A percentile compares a stretch with the other conserved stretches of the same genome.
These are phyloP conservation scores for Laetiporus sulphureus DNA, from an alignment of 1,284 basidiomycete species.

Conservation along the genomic window DNA sequence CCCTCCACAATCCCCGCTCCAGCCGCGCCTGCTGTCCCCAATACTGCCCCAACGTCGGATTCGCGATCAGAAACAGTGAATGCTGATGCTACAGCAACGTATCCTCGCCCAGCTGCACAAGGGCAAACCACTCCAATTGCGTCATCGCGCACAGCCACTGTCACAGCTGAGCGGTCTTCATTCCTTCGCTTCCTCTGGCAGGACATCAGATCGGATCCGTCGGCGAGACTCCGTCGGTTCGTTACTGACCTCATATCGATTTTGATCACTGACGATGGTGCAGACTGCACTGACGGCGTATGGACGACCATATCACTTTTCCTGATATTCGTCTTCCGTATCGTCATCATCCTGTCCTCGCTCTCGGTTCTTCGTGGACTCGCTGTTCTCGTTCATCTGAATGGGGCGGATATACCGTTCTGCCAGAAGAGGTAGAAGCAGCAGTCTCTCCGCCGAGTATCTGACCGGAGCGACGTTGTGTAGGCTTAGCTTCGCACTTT, in stretches of 20 bases:
- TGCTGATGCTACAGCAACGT: neutral
- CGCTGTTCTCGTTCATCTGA: conserved; percentile 77
- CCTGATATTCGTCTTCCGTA: conserved; percentile 63
- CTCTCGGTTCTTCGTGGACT: conserved; percentile 65
- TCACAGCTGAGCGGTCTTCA: conserved; percentile 15
- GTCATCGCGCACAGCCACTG: conserved; percentile 16
- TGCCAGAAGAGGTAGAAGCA: conserved; percentile 59
- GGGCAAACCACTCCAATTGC: conserved; percentile 18
- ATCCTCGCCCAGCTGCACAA: neutral
- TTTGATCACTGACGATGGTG: no score
- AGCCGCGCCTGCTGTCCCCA: conserved; percentile 12
- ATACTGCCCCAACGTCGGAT: conserved; percentile 8
- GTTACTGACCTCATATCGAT: neutral
- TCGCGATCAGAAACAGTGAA: conserved; percentile 6
- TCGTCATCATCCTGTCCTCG: conserved; percentile 67
- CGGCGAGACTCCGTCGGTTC: conserved; percentile 59
- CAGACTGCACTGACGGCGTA: no score
- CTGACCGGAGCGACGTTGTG: conserved; percentile 74
- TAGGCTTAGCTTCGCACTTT: conserved; percentile 66
- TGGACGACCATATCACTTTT: conserved; percentile 65
- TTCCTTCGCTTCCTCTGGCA: conserved; percentile 47
- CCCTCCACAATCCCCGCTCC: conserved; percentile 17
- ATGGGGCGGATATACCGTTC: conserved; percentile 80
- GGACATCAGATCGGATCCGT: conserved; percentile 61
- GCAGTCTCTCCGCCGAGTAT: conserved; percentile 65